These are phyloP conservation scores for Cryptococcus sp. DNA, from an alignment of 1,284 basidiomycete genomes.

Conservation along the genomic window DNA sequence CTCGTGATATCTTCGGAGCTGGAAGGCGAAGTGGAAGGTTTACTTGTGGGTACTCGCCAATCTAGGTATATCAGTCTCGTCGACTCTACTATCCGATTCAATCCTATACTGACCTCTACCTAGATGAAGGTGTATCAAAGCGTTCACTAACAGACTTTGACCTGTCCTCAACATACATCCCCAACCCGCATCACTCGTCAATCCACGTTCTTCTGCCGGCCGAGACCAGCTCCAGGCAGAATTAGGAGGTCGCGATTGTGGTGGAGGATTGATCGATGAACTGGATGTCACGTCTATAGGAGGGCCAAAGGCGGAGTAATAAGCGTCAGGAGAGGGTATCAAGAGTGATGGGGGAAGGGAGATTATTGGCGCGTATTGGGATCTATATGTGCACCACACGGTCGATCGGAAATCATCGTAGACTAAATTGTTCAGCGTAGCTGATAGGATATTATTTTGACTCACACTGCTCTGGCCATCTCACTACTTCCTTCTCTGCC, in stretches of 20 bases:
- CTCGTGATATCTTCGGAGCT: conserved; percentile 21
- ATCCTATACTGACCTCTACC: conserved; percentile 64
- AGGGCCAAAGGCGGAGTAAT: conserved; percentile 52
- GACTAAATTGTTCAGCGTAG: conserved; percentile 55
- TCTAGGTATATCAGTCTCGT: conserved; percentile 52
- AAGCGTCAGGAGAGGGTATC: conserved; percentile 34
- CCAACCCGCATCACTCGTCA: conserved; percentile 94
- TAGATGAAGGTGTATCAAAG: conserved; percentile 74
- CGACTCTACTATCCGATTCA: neutral
- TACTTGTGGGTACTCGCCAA: conserved; percentile 60
- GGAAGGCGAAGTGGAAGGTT: conserved; percentile 13
- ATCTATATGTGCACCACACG: conserved; percentile 90
- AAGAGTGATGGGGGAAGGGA: conserved; percentile 49
- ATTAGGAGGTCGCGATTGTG: conserved; percentile 1
- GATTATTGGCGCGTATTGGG: conserved; percentile 75
- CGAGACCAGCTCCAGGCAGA: conserved; percentile 46
- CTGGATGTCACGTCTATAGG: conserved; percentile 48
- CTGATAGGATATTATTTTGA: neutral
- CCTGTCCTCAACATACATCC: conserved; percentile 97
- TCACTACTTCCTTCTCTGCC: conserved; percentile 33
- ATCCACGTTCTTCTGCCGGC: conserved; percentile 59
- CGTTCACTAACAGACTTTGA: conserved; percentile 86
- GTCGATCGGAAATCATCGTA: conserved; percentile 84
- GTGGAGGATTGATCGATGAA: neutral
- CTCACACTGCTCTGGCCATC: conserved; percentile 47